A percentile compares a stretch with the other conserved stretches of the same genome.
Evolutionary conservation across 192 early-diverging fungal species (phyloP).

Genomic region (Coemansia sp.): DNA sequence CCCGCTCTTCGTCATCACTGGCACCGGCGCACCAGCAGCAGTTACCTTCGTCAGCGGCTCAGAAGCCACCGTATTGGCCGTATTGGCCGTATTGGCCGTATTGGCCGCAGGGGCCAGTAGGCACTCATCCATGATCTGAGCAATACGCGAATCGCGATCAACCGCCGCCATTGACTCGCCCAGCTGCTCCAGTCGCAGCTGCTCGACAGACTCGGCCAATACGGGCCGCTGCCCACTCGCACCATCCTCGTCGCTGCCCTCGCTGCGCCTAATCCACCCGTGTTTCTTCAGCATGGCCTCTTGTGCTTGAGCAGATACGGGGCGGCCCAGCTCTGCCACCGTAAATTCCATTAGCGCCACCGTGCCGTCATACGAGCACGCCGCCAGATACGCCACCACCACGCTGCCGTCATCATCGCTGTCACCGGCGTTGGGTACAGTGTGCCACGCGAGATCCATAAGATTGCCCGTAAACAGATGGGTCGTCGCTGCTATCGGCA

Average conservation of each 20-base stretch:
- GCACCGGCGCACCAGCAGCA: constrained; percentile 15
- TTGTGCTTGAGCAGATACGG: constrained; percentile 63
- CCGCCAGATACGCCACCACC: constrained; percentile 58
- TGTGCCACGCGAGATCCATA: constrained; percentile 71
- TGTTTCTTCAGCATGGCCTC: constrained; percentile 48
- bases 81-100: no score
- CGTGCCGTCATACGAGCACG: constrained; percentile 90
- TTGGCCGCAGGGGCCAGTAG: background rate
- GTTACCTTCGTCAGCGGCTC: no score
- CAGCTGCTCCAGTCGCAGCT: constrained; percentile 67
- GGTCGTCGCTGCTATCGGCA: constrained; percentile 68
- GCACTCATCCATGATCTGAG: constrained; percentile 13
- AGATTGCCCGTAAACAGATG: constrained; percentile 81
- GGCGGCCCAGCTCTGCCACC: constrained; percentile 64
- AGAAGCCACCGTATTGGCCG: no score
- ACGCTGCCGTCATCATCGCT: background rate
- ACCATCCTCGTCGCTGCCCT: constrained; percentile 27
- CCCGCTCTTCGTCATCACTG: constrained; percentile 66
- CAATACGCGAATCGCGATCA: constrained; percentile 29
- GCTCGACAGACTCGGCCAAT: constrained; percentile 60
- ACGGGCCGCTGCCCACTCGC: background rate
- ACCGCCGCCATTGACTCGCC: no score
- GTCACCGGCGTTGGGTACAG: background rate
- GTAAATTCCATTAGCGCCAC: constrained; percentile 73
- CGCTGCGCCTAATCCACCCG: constrained; percentile 17